A percentile compares a stretch with the other conserved stretches of the same genome.
phyloP scores from a whole-genome alignment of 1,284 basidiomycete genomes.

The Moniliella sp. region DNA sequence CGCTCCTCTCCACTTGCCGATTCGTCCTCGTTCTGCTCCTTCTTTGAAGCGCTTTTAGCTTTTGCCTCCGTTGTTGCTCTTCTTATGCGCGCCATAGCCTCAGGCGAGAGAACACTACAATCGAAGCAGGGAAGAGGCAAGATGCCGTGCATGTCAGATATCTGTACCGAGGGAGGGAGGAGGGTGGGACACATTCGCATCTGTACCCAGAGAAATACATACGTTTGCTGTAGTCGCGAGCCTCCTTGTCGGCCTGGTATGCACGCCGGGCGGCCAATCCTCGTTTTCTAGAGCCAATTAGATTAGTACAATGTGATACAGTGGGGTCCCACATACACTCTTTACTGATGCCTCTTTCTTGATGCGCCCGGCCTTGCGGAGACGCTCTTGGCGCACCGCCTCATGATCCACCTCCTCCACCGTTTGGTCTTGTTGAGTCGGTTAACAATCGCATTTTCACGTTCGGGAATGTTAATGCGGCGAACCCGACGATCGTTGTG shows the following conservation, averaged over 20 bases:
- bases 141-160: too few relatives aligned
- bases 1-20: too few relatives aligned
- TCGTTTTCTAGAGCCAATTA: constrained; percentile 8
- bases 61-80: too few relatives aligned
- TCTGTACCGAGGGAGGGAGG: too few relatives aligned
- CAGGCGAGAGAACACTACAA: too few relatives aligned
- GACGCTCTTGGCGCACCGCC: constrained; percentile 52
- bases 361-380: constrained; percentile 9
- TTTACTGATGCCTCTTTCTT: constrained; percentile 10
- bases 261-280: constrained; percentile 11
- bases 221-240: constrained; percentile 34
- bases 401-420: constrained; percentile 57
- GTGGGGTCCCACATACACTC: neutral
- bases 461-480: constrained; percentile 51
- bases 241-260: constrained; percentile 42
- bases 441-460: constrained; percentile 77
- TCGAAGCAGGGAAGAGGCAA: too few relatives aligned
- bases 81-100: too few relatives aligned
- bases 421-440: constrained; percentile 78
- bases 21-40: too few relatives aligned
- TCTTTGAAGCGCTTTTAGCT: too few relatives aligned
- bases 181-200: too few relatives aligned
- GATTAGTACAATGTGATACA: neutral
- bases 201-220: too few relatives aligned
- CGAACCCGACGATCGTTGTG: constrained; percentile 6